Evolutionary conservation across 352 stramenopile species (phyloP).

Genomic region (Pythium utonaiense): DNA sequence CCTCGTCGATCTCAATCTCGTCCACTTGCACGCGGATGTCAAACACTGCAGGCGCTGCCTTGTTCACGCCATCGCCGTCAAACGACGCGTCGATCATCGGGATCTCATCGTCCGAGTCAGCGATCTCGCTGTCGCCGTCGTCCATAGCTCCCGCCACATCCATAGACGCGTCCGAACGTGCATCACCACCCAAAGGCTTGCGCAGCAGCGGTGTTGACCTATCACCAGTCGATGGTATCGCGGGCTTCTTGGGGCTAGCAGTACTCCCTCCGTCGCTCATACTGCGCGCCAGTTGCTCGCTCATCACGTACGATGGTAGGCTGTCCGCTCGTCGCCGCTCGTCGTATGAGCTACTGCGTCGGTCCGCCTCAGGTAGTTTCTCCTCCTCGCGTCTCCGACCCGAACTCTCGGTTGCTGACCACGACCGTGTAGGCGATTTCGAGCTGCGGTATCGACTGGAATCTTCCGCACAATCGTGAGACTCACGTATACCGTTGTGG

Average conservation of each 20-base stretch:
- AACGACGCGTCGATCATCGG: conserved; percentile 6
- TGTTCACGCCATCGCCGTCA: neutral
- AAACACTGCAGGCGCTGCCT: conserved; percentile 18
- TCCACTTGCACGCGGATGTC: conserved; percentile 58
- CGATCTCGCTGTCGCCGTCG: conserved; percentile 38
- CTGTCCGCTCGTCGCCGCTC: neutral
- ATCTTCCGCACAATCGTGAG: neutral
- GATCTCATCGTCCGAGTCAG: conserved; percentile 46
- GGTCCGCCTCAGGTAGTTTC: neutral
- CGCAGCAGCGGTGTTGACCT: neutral
- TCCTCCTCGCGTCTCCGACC: conserved; percentile 1
- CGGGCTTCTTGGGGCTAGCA: too few relatives aligned
- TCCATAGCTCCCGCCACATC: conserved; percentile 14
- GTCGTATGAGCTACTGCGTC: neutral
- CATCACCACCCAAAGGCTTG: neutral
- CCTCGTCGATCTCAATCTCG: conserved; percentile 36
- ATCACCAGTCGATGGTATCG: neutral
- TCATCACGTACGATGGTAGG: conserved; percentile 13
- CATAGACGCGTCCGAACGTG: too few relatives aligned
- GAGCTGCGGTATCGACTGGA: neutral
- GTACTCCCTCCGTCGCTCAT: neutral
- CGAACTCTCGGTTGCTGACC: neutral
- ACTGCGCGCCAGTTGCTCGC: neutral
- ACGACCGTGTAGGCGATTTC: neutral
- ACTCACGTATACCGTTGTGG: neutral